Evolutionary conservation across 2,329 filamentous ascomycete genomes (phyloP).

Genomic region (Beauveria bassiana): DNA sequence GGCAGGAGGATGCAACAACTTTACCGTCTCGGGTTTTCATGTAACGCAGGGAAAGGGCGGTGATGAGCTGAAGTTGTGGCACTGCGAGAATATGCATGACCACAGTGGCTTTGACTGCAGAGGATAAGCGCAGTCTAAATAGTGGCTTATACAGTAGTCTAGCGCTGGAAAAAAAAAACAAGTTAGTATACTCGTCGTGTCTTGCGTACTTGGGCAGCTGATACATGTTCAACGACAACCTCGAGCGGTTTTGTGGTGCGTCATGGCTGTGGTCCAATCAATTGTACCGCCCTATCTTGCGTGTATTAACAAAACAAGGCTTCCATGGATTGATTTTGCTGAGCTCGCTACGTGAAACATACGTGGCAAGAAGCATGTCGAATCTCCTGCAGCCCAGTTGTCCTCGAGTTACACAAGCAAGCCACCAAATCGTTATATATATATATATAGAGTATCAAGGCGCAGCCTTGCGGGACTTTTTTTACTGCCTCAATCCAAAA

Average conservation of each 20-base stretch:
- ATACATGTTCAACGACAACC: not conserved
- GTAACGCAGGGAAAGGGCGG: conserved; percentile 15
- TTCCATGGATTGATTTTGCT: not conserved
- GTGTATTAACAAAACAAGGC: not conserved
- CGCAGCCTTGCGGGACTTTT: not conserved
- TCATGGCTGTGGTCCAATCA: not conserved
- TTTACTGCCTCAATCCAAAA: not conserved
- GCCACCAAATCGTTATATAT: not conserved
- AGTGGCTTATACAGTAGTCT: too few relatives aligned
- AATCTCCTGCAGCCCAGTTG: not conserved
- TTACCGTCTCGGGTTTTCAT: conserved; percentile 20
- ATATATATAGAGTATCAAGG: not conserved
- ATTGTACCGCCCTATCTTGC: not conserved
- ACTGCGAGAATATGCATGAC: conserved; percentile 11
- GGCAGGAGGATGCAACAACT: conserved; percentile 24
- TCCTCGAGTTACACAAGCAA: conserved; percentile 3
- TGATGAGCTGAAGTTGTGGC: conserved; percentile 12
- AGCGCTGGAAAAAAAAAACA: not conserved
- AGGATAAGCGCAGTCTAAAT: not conserved
- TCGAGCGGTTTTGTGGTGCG: not conserved
- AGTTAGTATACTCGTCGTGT: not conserved
- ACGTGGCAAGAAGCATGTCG: not conserved
- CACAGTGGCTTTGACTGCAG: conserved; percentile 4
- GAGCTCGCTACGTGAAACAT: not conserved
- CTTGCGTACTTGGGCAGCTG: not conserved